Evolutionary conservation across 306 rosid species (phyloP).

Genomic region (Lathyrus aphaca): DNA sequence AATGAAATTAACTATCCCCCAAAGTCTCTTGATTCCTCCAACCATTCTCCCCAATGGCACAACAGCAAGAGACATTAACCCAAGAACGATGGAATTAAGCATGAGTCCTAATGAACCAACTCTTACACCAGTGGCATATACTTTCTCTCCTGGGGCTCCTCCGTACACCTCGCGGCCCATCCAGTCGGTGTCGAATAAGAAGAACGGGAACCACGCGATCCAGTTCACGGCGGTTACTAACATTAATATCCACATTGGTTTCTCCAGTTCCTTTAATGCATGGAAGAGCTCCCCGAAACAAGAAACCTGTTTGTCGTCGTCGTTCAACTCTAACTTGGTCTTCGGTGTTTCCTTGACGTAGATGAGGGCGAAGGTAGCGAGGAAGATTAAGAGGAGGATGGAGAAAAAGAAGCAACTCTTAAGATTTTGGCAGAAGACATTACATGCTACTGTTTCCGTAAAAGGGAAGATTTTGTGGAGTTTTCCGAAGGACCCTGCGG

Average conservation of each 20-base stretch:
- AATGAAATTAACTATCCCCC: slow-evolving; percentile 33
- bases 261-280: slow-evolving; percentile 49
- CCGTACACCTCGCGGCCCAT: slow-evolving; percentile 17
- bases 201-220: slow-evolving; percentile 16
- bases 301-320: neutral
- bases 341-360: slow-evolving; percentile 42
- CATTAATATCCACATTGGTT: slow-evolving; percentile 70
- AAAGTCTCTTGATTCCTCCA: slow-evolving; percentile 36
- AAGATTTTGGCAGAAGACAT: slow-evolving; percentile 67
- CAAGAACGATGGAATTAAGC: slow-evolving; percentile 37
- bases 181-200: slow-evolving; percentile 7
- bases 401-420: slow-evolving; percentile 76
- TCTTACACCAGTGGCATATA: slow-evolving; percentile 40
- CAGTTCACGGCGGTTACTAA: slow-evolving; percentile 38
- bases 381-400: slow-evolving; percentile 31
- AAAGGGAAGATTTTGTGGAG: slow-evolving; percentile 58
- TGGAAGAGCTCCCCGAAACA: slow-evolving; percentile 44
- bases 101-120: slow-evolving; percentile 27
- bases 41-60: slow-evolving; percentile 28
- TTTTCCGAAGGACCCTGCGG: slow-evolving; percentile 52
- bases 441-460: slow-evolving; percentile 62
- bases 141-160: neutral
- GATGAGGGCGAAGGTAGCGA: slow-evolving; percentile 40
- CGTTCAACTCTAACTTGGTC: neutral
- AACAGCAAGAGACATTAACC: slow-evolving; percentile 27